phyloP scores from a whole-genome alignment of 1,284 basidiomycete species.

The Trichosporon asahii region DNA sequence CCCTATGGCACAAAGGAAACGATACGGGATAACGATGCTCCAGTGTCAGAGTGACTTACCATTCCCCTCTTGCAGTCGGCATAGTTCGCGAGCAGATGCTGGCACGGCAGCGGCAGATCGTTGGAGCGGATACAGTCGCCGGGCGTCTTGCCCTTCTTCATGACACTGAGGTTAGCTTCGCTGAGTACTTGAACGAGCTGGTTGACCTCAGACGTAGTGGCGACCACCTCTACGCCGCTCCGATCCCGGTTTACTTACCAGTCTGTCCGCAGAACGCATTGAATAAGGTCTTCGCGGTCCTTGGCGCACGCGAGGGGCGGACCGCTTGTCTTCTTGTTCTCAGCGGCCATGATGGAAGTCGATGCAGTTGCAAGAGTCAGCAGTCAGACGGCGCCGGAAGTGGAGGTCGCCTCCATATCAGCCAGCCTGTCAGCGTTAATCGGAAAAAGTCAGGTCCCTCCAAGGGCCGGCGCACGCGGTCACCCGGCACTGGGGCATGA shows the following conservation, averaged over 20 bases:
- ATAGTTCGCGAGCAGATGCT: constrained; percentile 46
- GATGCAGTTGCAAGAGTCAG: background rate
- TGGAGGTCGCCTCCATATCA: constrained; percentile 6
- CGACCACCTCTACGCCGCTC: background rate
- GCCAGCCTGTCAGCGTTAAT: background rate
- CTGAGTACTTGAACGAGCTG: background rate
- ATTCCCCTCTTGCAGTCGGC: constrained; percentile 51
- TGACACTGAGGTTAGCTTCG: constrained; percentile 30
- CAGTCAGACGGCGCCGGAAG: background rate
- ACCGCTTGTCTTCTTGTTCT: background rate
- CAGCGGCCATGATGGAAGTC: background rate
- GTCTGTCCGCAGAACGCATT: constrained; percentile 47
- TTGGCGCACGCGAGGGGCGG: constrained; percentile 34
- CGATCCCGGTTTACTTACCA: constrained; percentile 34
- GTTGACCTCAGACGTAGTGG: no score
- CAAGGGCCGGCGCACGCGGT: background rate
- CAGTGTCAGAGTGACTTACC: constrained; percentile 32
- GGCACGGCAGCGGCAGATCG: constrained; percentile 48
- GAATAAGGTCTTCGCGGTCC: constrained; percentile 45
- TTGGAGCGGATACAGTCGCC: constrained; percentile 42
- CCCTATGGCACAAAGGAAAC: no score
- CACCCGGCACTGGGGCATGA: background rate
- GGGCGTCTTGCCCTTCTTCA: constrained; percentile 43
- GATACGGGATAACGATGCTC: no score
- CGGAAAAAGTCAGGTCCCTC: constrained; percentile 10